These are phyloP conservation scores for Fagus sylvatica DNA, from an alignment of 306 rosid species.

Conservation along the genomic window DNA sequence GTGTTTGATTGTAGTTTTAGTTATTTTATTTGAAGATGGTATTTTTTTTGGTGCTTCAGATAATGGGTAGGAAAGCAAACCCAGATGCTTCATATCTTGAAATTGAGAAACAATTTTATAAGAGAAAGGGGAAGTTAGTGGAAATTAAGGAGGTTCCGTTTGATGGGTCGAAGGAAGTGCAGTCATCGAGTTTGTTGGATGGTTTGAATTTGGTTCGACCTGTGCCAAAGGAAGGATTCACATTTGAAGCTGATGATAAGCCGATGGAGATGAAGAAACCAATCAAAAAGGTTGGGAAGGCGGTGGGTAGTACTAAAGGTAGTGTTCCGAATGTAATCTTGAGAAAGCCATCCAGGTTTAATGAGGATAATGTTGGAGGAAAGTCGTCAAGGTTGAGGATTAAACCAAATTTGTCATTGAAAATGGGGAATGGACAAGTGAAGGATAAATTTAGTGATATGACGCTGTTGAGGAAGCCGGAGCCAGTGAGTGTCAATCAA, in stretches of 20 bases:
- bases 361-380: slow-evolving; percentile 49
- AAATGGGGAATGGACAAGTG: slow-evolving; percentile 43
- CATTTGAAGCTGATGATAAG: slow-evolving; percentile 43
- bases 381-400: slow-evolving; percentile 54
- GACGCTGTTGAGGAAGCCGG: slow-evolving; percentile 84
- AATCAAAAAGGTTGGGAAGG: slow-evolving; percentile 27
- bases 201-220: slow-evolving; percentile 70
- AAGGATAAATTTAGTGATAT: slow-evolving; percentile 76
- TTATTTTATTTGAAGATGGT: not conserved
- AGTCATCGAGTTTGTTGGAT: slow-evolving; percentile 47
- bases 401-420: slow-evolving; percentile 65
- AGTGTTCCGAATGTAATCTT: slow-evolving; percentile 77
- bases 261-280: slow-evolving; percentile 52
- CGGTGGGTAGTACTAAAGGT: slow-evolving; percentile 35
- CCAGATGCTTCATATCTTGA: slow-evolving; percentile 81
- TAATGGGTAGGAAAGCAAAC: slow-evolving; percentile 80
- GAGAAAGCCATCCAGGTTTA: slow-evolving; percentile 63
- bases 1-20: not conserved
- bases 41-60: slow-evolving; percentile 41
- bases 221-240: slow-evolving; percentile 57
- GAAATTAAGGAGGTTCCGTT: slow-evolving; percentile 76
- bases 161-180: slow-evolving; percentile 43
- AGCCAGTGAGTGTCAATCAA: slow-evolving; percentile 32
- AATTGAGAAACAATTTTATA: slow-evolving; percentile 76
- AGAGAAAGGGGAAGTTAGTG: slow-evolving; percentile 60